A percentile compares a stretch with the other conserved stretches of the same genome.
Evolutionary conservation across 176 grass and related monocot species (phyloP).

Genomic region (Otatea glauca): DNA sequence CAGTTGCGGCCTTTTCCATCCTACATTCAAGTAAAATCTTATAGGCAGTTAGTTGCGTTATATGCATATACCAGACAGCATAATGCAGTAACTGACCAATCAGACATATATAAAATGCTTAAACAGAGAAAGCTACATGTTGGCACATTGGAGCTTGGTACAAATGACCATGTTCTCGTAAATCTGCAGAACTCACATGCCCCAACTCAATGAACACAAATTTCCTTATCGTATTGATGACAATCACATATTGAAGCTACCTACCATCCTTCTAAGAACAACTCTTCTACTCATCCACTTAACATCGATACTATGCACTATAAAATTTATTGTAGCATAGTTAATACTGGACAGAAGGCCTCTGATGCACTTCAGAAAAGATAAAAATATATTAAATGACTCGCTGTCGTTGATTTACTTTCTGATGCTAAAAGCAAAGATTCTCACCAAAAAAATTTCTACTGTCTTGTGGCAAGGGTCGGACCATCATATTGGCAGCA

Average conservation of each 20-base stretch:
- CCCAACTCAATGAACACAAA: conserved; percentile 14
- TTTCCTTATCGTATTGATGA: not conserved
- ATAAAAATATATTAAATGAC: not conserved
- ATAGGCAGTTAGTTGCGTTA: not conserved
- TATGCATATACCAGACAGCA: not conserved
- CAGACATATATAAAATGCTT: conserved; percentile 12
- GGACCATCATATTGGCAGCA: conserved; percentile 98
- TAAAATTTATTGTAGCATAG: not conserved
- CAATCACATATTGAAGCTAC: conserved; percentile 19
- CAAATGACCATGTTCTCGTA: not conserved
- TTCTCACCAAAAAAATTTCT: conserved; percentile 64
- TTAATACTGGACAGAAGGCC: not conserved
- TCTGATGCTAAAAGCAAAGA: conserved; percentile 19
- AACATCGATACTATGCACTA: conserved; percentile 2
- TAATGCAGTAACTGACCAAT: conserved; percentile 5
- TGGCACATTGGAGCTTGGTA: not conserved
- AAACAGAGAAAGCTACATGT: not conserved
- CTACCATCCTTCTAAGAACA: not conserved
- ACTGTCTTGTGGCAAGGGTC: conserved; percentile 64
- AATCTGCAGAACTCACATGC: not conserved
- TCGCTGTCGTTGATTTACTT: not conserved
- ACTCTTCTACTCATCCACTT: conserved; percentile 29
- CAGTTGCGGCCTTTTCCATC: conserved; percentile 74
- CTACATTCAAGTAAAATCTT: conserved; percentile 51
- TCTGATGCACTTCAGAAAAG: conserved; percentile 24